Evolutionary conservation across 768 basidiomycete species (phyloP).

Genomic region (Lactifluus subvellereus): DNA sequence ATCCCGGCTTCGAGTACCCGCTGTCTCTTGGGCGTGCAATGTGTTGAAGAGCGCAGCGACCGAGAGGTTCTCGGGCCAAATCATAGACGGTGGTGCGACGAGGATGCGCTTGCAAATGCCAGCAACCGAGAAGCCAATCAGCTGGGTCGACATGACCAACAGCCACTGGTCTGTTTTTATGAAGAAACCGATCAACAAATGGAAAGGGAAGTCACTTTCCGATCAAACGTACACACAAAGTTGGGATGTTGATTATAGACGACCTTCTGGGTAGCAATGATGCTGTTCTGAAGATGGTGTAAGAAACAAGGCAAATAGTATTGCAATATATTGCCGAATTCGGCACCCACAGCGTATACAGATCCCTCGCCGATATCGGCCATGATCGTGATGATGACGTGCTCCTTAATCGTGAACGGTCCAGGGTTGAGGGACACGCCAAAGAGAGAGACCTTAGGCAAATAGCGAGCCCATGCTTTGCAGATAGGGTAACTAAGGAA

Average conservation of each 20-base stretch:
- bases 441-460: conserved; percentile 51
- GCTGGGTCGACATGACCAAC: conserved; percentile 38
- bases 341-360: conserved; percentile 31
- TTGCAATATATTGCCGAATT: neutral
- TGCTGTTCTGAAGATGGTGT: conserved; percentile 33
- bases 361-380: conserved; percentile 33
- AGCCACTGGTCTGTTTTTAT: conserved; percentile 33
- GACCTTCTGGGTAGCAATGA: conserved; percentile 41
- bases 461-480: conserved; percentile 47
- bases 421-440: conserved; percentile 57
- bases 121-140: conserved; percentile 40
- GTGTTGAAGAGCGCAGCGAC: conserved; percentile 44
- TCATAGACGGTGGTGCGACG: conserved; percentile 40
- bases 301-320: neutral
- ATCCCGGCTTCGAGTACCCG: conserved; percentile 40
- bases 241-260: conserved; percentile 39
- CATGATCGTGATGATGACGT: conserved; percentile 47
- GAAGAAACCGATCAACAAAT: neutral
- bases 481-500: conserved; percentile 65
- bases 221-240: conserved; percentile 30
- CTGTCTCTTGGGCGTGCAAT: conserved; percentile 34
- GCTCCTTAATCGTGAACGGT: conserved; percentile 71
- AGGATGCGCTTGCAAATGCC: conserved; percentile 42
- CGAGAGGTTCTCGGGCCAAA: conserved; percentile 42
- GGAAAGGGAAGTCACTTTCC: too few relatives aligned